Evolutionary conservation across 371 early-diverging fungal genomes (phyloP).

Genomic region (Apophysomyces variabilis): DNA sequence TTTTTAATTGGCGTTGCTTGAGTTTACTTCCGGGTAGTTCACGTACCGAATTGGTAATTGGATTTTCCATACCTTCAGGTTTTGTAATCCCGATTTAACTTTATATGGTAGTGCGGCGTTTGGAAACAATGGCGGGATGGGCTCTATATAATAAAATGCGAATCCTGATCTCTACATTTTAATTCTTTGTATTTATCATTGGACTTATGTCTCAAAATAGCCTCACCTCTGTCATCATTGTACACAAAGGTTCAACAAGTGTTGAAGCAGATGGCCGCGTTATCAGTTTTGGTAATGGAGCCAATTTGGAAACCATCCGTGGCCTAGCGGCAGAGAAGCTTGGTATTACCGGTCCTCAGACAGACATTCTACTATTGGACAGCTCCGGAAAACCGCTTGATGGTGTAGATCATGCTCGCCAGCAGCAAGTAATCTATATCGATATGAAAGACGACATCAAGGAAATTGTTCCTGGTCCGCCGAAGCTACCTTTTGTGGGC

Average conservation of each 20-base stretch:
- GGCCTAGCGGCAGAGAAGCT: conserved; percentile 36
- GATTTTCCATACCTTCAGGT: no score
- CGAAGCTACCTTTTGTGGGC: conserved; percentile 37
- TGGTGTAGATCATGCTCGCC: conserved; percentile 28
- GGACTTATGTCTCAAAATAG: no score
- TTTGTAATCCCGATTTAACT: no score
- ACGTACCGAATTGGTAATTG: no score
- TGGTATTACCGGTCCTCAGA: conserved; percentile 17
- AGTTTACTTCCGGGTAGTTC: no score
- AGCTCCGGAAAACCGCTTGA: conserved; percentile 21
- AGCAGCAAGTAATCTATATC: conserved; percentile 34
- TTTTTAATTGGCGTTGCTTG: no score
- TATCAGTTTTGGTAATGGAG: conserved; percentile 29
- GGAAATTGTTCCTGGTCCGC: conserved; percentile 35
- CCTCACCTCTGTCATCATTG: conserved; percentile 33
- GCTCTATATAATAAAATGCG: no score
- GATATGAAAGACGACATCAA: conserved; percentile 28
- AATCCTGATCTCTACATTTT: no score
- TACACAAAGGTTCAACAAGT: conserved; percentile 21
- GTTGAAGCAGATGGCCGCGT: conserved; percentile 36
- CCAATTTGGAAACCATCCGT: conserved; percentile 33
- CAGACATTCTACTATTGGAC: conserved; percentile 22
- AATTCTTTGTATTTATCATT: no score
- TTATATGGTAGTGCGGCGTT: no score
- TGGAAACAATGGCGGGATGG: no score